These are phyloP conservation scores for Komagataea norvegica DNA, from an alignment of 1,139 yeast genomes.

Conservation along the genomic window DNA sequence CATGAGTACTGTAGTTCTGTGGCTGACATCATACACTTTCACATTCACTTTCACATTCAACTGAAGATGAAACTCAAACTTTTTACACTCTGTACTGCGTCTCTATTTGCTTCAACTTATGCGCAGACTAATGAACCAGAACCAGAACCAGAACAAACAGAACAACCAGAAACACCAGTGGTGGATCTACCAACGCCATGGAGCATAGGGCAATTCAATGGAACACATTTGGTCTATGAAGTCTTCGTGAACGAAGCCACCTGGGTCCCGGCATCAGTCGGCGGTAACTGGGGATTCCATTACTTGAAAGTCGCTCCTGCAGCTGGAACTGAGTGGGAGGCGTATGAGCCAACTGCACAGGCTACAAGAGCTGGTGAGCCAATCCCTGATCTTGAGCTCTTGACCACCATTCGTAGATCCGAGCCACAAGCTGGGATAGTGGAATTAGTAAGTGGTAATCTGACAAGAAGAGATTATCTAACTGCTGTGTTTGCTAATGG, in stretches of 20 bases:
- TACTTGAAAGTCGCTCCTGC: not conserved
- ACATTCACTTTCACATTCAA: too few species aligned
- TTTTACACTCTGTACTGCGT: too few species aligned
- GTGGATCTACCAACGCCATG: not conserved
- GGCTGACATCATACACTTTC: too few species aligned
- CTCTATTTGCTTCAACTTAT: too few species aligned
- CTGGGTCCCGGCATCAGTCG: not conserved
- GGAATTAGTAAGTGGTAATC: not conserved
- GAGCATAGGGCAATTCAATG: not conserved
- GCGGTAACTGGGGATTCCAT: not conserved
- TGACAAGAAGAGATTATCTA: not conserved
- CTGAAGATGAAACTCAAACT: too few species aligned
- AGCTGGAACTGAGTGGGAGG: not conserved
- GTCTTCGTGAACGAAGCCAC: constrained; percentile 1
- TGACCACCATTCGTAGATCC: too few species aligned
- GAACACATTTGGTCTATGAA: constrained; percentile 1
- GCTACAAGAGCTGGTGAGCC: not conserved
- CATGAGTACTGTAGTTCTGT: too few species aligned
- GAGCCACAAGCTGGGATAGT: not conserved
- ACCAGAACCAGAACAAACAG: too few species aligned
- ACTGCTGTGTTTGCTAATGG: not conserved
- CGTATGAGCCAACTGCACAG: not conserved
- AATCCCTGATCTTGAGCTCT: too few species aligned
- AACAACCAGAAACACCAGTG: too few species aligned
- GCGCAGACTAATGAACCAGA: too few species aligned